Base-by-base conservation (phyloP, 139 green algal genomes). In the Picochlorum sp. region DNA sequence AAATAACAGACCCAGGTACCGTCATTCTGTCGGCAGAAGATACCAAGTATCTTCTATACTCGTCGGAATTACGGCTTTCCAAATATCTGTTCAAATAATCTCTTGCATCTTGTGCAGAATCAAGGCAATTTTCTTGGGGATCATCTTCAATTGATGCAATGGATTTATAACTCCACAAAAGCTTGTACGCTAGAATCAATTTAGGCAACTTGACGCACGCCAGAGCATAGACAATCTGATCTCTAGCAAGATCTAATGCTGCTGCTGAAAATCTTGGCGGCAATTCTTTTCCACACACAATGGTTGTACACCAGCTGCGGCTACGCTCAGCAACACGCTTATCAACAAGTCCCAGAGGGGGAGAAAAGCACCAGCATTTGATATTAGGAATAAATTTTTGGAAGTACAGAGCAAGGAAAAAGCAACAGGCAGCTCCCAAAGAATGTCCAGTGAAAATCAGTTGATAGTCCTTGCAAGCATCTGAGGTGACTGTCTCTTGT, bases 221-320 rank as follows among this genome's bases (percentile, higher is more conserved):
- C 15, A 54, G 7, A 20, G 47, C 47, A 54, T 54, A 54, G 8
- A 54, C 4, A 26, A 54, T 54, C n/a, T 54, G 47, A 21, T 54
- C n/a, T 54, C 20, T 30, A 4, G 51, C n/a, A 30, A 20, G 21
- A 59, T 59, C 51, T 16, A 59, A 23, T 18, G 51, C 14, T 7
- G 21, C n/a, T 34, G 23, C 51, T 15, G 51, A 59, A 20, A 38
- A 59, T 34, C 51, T 59, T n/a, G 51, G 51, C 2, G 51, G 51
- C 23, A 59, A 59, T 9, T 59, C 51, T 41, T 59, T 59, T 18
- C 51, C 51, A 59, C 51, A 59, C 18, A 59, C 51, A 34, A 59
- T 21, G 15, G 21, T 59, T 21, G 51, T 59, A 9, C 51, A 59
- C 51, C 51, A 59, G 15, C 23, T 21, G 26, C n/a, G 21, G 21